Percentiles rank a stretch among this genome's conserved stretches.
Conservation (phyloP, 345 rosid genomes). For the Garcia nutans region DNA sequence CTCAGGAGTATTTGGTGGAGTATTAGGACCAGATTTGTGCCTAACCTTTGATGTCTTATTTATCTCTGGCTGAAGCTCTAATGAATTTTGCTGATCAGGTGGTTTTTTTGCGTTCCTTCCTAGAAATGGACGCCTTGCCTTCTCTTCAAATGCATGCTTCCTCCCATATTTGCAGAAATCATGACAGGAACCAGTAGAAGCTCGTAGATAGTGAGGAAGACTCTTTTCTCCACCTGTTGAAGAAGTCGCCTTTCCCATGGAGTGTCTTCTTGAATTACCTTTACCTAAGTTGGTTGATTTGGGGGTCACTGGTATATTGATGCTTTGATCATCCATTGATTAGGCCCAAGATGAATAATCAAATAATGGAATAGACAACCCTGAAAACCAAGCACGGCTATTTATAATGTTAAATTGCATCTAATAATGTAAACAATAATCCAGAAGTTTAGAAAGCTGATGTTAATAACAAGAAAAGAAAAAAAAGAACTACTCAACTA, state of each 20-base stretch:
- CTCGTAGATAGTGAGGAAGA: conserved; percentile 65
- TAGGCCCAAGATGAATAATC: conserved; percentile 11
- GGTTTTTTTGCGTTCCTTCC: conserved; percentile 43
- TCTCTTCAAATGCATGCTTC: conserved; percentile 46
- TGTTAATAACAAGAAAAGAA: background rate
- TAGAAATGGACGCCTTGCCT: conserved; percentile 36
- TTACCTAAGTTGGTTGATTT: conserved; percentile 30
- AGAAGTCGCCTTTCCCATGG: conserved; percentile 41
- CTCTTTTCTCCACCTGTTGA: conserved; percentile 36
- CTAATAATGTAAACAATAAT: background rate
- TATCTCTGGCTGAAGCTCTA: conserved; percentile 31
- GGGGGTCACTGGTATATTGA: conserved; percentile 29
- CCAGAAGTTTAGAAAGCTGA: background rate
- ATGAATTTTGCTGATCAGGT: conserved; percentile 32
- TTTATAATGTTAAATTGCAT: background rate
- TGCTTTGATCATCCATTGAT: conserved; percentile 49
- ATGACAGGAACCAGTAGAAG: conserved; percentile 80
- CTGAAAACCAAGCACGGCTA: conserved; percentile 5
- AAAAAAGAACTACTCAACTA: conserved; percentile 1
- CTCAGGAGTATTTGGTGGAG: conserved; percentile 22
- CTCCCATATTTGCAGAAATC: conserved; percentile 79
- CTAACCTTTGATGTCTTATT: conserved; percentile 31
- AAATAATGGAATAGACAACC: background rate
- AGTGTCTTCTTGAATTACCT: conserved; percentile 40
- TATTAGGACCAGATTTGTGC: conserved; percentile 24